Conservation (phyloP, 1,139 yeast species). For the Suhomyces choctaworum region DNA sequence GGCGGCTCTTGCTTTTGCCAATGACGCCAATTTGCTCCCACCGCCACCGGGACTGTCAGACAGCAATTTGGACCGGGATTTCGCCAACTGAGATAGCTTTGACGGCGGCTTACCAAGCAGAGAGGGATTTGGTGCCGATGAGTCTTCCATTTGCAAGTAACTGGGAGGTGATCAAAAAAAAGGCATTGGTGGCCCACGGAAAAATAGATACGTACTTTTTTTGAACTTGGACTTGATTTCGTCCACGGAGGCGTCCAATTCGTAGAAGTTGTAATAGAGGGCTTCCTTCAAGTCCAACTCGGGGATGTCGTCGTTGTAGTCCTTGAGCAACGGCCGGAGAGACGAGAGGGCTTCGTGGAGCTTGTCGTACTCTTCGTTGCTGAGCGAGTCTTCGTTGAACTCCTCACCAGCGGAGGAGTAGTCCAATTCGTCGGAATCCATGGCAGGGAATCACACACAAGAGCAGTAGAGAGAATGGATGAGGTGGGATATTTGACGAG, state of each 20-base stretch:
- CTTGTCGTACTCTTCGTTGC: conserved; percentile 52
- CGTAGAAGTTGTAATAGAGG: conserved; percentile 61
- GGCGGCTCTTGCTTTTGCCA: conserved; percentile 46
- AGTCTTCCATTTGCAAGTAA: not conserved
- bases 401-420: conserved; percentile 41
- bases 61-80: conserved; percentile 10
- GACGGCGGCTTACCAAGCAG: conserved; percentile 11
- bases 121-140: not conserved
- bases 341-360: conserved; percentile 44
- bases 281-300: conserved; percentile 59
- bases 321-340: conserved; percentile 34
- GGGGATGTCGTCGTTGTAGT: conserved; percentile 46
- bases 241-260: conserved; percentile 51
- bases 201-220: conserved; percentile 42
- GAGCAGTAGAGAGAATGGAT: not conserved
- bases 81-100: conserved; percentile 18
- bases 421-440: conserved; percentile 43
- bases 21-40: conserved; percentile 37
- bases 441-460: conserved; percentile 4
- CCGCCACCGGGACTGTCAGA: not conserved
- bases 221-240: conserved; percentile 50
- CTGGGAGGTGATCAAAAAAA: conserved; percentile 1
- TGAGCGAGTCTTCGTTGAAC: conserved; percentile 44
- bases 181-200: conserved; percentile 4
- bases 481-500: not conserved